These are phyloP conservation scores for Escovopsis weberi DNA, from an alignment of 2,329 filamentous ascomycete genomes.

Conservation along the genomic window DNA sequence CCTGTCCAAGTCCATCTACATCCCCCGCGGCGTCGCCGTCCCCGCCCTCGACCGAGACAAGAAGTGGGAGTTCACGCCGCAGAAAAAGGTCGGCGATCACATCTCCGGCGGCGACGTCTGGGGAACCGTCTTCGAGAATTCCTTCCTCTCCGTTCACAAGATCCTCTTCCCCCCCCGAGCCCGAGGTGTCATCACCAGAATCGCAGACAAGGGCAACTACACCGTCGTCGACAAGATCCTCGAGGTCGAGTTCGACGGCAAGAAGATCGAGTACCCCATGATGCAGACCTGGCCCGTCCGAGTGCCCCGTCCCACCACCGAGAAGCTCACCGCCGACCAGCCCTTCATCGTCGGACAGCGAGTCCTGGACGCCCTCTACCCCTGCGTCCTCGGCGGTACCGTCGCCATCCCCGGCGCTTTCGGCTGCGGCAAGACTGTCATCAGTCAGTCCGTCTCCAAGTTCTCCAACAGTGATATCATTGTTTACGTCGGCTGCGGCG, in stretches of 20 bases:
- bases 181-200: slow-evolving; percentile 80
- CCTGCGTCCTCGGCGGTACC: slow-evolving; percentile 90
- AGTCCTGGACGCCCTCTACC: slow-evolving; percentile 92
- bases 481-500: slow-evolving; percentile 83
- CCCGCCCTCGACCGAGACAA: slow-evolving; percentile 79
- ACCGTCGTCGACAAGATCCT: slow-evolving; percentile 89
- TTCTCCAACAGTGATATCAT: slow-evolving; percentile 99
- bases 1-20: slow-evolving; percentile 80
- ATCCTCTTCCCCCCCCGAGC: slow-evolving; percentile 84
- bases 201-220: slow-evolving; percentile 80
- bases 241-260: slow-evolving; percentile 93
- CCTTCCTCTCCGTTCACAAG: slow-evolving; percentile 82
- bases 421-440: slow-evolving; percentile 98
- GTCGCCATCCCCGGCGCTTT: slow-evolving; percentile 98
- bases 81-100: slow-evolving; percentile 89
- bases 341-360: slow-evolving; percentile 95
- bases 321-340: slow-evolving; percentile 78
- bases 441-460: slow-evolving; percentile 95
- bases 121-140: slow-evolving; percentile 92
- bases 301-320: slow-evolving; percentile 80
- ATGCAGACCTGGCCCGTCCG: slow-evolving; percentile 98
- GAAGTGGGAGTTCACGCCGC: slow-evolving; percentile 93
- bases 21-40: slow-evolving; percentile 81
- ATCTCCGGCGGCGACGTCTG: slow-evolving; percentile 94
- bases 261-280: slow-evolving; percentile 89